Percentiles rank a stretch among this genome's conserved stretches.
Evolutionary conservation across 139 green algal genomes (phyloP).

Genomic region (Tetradesmus obliquus): DNA sequence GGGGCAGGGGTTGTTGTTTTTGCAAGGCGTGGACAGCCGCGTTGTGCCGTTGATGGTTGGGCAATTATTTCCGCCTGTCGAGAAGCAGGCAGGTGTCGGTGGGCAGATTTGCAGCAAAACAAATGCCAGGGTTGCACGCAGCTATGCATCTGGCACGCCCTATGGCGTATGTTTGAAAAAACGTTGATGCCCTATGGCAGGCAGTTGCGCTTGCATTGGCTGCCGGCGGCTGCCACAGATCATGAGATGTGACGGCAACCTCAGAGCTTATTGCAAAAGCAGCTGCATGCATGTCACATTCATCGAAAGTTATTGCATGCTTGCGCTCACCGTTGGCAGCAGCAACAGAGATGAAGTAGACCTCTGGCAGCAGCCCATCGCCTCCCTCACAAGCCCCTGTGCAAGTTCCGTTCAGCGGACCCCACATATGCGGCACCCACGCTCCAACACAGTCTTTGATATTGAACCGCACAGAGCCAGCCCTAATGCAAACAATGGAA

Average conservation of each 20-base stretch:
- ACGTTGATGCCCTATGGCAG: too few relatives aligned
- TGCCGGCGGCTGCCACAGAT: too few relatives aligned
- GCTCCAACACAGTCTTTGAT: conserved; percentile 20
- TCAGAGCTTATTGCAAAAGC: too few relatives aligned
- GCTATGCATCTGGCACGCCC: background rate
- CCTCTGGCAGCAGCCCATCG: background rate
- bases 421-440: background rate
- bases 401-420: background rate
- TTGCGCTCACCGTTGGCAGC: conserved; percentile 8
- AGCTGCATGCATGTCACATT: too few relatives aligned
- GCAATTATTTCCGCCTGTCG: background rate
- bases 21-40: background rate
- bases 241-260: too few relatives aligned
- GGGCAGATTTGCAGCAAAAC: background rate
- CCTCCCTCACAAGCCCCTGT: conserved; percentile 6
- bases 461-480: conserved; percentile 16
- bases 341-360: conserved; percentile 15
- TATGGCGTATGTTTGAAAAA: too few relatives aligned
- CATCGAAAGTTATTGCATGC: background rate
- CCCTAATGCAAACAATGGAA: background rate
- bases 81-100: background rate
- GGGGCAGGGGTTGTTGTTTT: conserved; percentile 22
- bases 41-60: conserved; percentile 4
- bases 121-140: background rate
- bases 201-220: too few relatives aligned